These are phyloP conservation scores for Hypoxylon trugodes DNA, from an alignment of 495 filamentous ascomycete species.

Conservation along the genomic window DNA sequence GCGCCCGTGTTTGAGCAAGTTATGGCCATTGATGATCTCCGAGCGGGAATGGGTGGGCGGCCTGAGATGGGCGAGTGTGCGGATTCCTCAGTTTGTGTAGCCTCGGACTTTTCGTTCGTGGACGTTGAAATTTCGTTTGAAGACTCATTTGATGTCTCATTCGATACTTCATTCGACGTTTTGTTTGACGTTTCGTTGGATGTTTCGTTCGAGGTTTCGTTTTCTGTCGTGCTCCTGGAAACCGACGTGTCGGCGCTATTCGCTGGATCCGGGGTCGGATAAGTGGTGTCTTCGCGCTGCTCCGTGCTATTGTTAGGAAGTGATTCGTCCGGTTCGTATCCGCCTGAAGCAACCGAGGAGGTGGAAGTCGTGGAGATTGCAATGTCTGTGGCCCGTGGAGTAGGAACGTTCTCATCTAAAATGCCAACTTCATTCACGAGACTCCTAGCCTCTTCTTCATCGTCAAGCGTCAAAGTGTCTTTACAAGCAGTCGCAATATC, in stretches of 20 bases:
- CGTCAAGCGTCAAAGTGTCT: slow-evolving; percentile 55
- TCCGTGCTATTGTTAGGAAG: slow-evolving; percentile 19
- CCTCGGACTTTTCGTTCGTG: slow-evolving; percentile 1
- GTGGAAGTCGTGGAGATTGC: slow-evolving; percentile 4
- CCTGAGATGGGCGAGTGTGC: background rate
- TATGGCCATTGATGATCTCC: slow-evolving; percentile 24
- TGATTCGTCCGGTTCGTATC: slow-evolving; percentile 22
- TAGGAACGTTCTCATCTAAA: slow-evolving; percentile 14
- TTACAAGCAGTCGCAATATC: slow-evolving; percentile 57
- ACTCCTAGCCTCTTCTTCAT: slow-evolving; percentile 42
- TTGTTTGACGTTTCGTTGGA: too few relatives aligned
- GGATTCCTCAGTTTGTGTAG: background rate
- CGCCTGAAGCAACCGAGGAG: too few relatives aligned
- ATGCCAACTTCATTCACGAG: background rate
- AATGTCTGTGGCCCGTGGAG: slow-evolving; percentile 6
- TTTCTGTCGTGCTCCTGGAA: slow-evolving; percentile 11
- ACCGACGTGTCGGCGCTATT: slow-evolving; percentile 21
- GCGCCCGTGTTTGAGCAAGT: slow-evolving; percentile 30
- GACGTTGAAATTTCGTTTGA: slow-evolving; percentile 1
- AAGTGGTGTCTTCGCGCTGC: slow-evolving; percentile 13
- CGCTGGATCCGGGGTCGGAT: slow-evolving; percentile 27
- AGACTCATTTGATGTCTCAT: too few relatives aligned
- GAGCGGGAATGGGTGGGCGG: slow-evolving; percentile 22
- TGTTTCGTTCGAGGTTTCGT: too few relatives aligned
- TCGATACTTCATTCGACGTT: too few relatives aligned